Evolutionary conservation across 148 eudicot genomes (phyloP), one percentile per base, ranked within the genome.

Genomic region (Chenopodium berlandieri): DNA sequence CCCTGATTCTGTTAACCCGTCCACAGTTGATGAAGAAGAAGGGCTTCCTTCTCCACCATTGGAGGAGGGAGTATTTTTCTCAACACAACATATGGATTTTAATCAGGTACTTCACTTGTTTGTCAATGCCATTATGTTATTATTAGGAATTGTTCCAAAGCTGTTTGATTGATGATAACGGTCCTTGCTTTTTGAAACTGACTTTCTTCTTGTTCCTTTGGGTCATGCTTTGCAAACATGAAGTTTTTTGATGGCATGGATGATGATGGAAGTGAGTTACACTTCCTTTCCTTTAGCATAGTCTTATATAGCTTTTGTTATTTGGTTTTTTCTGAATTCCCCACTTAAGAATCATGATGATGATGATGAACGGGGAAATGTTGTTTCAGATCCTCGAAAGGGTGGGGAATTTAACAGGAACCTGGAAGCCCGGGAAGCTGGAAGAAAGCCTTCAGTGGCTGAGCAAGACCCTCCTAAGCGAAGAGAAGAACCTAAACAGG

Each of bases 11-110:
- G 83, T 92, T 56, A 90, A 95, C 80, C 97, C 97, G 40, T 91
- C 99, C 73, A 85, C 88, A 65, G 91, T 91, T 84, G 94, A 91
- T 70, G 93, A 92, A 50, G 98, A 95, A 81, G 97, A 91, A 87
- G 99, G 99, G 40, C 92, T 96, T 25, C 98, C 98, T 75, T 96
- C 97, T 83, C 99, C 99, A 72, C 97, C 99, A 58, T 32, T 96
- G 85, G 99, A 96, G 71, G 99, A 94, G 44, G 89, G 89, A 77
- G 87, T 66, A 73, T 89, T 94, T 79, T 82, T 91, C 85, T 79
- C 93, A 70, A 79, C 90, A 25, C 92, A 87, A 71, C n/a, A 84
- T 78, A 87, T 96, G 81, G 95, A 96, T 79, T 80, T 96, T 32
- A 82, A 91, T 4, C 88, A 90, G 94, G 97, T 95, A 52, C 77